phyloP scores from a whole-genome alignment of 352 stramenopile genomes.

The Phytopythium delawarense region DNA sequence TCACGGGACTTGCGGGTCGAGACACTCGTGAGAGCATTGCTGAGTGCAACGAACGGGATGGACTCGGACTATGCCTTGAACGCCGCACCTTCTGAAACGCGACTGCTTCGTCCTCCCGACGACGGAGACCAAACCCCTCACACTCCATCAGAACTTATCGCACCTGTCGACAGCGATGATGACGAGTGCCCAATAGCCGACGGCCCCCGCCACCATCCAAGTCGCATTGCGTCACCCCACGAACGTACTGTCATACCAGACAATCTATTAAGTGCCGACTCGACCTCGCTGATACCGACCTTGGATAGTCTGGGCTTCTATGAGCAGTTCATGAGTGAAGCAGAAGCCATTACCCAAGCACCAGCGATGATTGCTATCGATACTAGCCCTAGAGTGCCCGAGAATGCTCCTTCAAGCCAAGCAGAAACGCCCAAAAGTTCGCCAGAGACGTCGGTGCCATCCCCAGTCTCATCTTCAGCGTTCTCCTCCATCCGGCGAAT shows the following conservation, averaged over 20 bases:
- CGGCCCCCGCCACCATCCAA: background rate
- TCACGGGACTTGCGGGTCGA: background rate
- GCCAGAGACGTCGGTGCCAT: background rate
- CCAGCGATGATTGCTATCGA: background rate
- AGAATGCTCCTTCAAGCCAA: background rate
- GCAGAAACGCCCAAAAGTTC: background rate
- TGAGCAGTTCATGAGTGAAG: constrained; percentile 3
- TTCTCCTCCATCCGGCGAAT: background rate
- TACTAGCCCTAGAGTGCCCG: background rate
- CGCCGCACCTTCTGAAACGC: background rate
- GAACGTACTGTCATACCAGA: background rate
- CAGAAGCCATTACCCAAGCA: background rate
- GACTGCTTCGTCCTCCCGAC: constrained; percentile 3
- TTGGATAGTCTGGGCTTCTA: background rate
- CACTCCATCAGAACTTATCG: no score
- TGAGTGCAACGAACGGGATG: background rate
- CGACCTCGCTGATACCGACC: background rate
- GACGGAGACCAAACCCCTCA: background rate
- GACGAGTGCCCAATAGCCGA: background rate
- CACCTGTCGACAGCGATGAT: background rate
- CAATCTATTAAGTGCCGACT: background rate
- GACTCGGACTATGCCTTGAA: background rate
- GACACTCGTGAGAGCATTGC: background rate
- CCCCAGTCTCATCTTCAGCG: background rate
- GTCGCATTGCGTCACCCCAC: background rate